A percentile compares a stretch with the other conserved stretches of the same genome.
Evolutionary conservation across 2,329 filamentous ascomycete genomes (phyloP).

Genomic region (Trichoderma citrinoviride): DNA sequence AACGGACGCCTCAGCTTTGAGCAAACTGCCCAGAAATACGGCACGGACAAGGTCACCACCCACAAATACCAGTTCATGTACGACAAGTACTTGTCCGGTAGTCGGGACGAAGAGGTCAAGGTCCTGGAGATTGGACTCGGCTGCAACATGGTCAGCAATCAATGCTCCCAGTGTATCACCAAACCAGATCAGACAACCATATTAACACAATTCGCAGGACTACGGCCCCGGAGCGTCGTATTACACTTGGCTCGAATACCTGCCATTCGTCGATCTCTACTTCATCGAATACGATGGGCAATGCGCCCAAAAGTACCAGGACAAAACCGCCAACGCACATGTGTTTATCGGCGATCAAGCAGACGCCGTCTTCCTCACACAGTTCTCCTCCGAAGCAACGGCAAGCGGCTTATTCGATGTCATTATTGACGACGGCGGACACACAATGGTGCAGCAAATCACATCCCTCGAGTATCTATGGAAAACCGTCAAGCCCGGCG

Average conservation of each 20-base stretch:
- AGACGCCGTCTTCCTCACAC: constrained; percentile 36
- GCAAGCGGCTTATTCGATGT: constrained; percentile 37
- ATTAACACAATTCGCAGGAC: constrained; percentile 21
- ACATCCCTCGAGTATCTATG: constrained; percentile 37
- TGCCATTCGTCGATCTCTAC: constrained; percentile 40
- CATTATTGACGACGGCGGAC: constrained; percentile 42
- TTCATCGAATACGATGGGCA: constrained; percentile 41
- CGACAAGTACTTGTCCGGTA: constrained; percentile 37
- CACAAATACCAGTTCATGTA: constrained; percentile 43
- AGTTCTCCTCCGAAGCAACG: constrained; percentile 35
- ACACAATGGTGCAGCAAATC: constrained; percentile 40
- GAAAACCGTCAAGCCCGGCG: constrained; percentile 38
- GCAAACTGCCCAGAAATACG: constrained; percentile 36
- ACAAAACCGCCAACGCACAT: constrained; percentile 36
- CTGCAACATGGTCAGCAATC: constrained; percentile 36
- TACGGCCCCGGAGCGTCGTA: constrained; percentile 41
- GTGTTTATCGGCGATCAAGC: constrained; percentile 43
- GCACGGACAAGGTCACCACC: constrained; percentile 40
- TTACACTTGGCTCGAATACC: constrained; percentile 42
- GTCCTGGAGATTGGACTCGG: constrained; percentile 44
- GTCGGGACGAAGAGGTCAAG: constrained; percentile 36
- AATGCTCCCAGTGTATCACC: not conserved
- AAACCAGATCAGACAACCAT: not conserved
- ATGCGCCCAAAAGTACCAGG: constrained; percentile 38
- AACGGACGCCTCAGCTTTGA: constrained; percentile 20